Percentiles rank a stretch among this genome's conserved stretches.
These are phyloP conservation scores for Musa balbisiana DNA, from an alignment of 202 grass and related monocot species.

Conservation along the genomic window DNA sequence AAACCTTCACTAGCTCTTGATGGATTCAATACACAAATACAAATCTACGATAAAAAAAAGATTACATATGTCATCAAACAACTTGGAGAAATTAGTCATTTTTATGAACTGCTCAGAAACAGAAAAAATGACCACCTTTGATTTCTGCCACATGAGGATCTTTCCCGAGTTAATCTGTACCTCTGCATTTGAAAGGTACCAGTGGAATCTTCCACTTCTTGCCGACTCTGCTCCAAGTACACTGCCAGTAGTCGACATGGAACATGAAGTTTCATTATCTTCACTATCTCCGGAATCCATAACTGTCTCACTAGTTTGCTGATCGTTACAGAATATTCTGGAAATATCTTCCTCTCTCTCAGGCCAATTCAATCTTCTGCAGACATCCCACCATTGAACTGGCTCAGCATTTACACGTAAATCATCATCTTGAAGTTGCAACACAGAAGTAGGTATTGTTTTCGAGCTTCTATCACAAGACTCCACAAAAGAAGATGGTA, in stretches of 20 bases:
- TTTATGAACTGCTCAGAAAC: slow-evolving; percentile 3
- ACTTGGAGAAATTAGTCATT: slow-evolving; percentile 9
- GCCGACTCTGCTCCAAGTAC: slow-evolving; percentile 38
- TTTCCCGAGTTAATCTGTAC: slow-evolving; percentile 68
- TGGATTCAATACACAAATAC: slow-evolving; percentile 67
- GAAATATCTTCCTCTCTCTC: slow-evolving; percentile 79
- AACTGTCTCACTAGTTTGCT: slow-evolving; percentile 36
- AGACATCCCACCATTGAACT: slow-evolving; percentile 99
- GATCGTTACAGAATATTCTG: slow-evolving; percentile 40
- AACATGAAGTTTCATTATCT: slow-evolving; percentile 48
- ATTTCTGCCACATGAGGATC: slow-evolving; percentile 97
- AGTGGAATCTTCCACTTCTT: slow-evolving; percentile 49
- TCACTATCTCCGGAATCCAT: slow-evolving; percentile 57
- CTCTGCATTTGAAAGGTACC: slow-evolving; percentile 96
- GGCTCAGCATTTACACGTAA: slow-evolving; percentile 82
- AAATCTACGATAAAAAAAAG: slow-evolving; percentile 56
- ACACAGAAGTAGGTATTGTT: slow-evolving; percentile 42
- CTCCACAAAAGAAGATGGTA: slow-evolving; percentile 59
- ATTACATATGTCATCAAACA: slow-evolving; percentile 22
- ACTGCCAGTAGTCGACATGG: slow-evolving; percentile 42
- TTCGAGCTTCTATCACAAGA: slow-evolving; percentile 57
- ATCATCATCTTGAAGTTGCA: slow-evolving; percentile 84
- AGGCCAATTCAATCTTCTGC: slow-evolving; percentile 89
- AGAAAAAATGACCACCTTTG: slow-evolving; percentile 50
- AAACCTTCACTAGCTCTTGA: slow-evolving; percentile 30